Percentiles rank a stretch among this genome's conserved stretches.
phyloP scores from a whole-genome alignment of 1,139 yeast species.

The Kodamaea derodonti region DNA sequence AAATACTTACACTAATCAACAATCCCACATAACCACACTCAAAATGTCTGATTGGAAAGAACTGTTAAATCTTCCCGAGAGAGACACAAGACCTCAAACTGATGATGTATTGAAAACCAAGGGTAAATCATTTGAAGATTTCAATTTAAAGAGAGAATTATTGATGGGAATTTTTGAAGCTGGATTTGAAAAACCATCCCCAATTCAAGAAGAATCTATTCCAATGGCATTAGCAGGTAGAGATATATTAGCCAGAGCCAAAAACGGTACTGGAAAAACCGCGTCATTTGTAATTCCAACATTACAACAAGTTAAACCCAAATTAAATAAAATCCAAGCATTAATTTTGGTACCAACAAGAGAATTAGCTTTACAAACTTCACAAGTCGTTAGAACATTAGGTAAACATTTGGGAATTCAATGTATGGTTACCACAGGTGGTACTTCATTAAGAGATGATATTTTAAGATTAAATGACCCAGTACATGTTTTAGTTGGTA shows the following conservation, averaged over 20 bases:
- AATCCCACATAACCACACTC: not conserved
- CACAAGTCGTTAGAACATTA: constrained; percentile 95
- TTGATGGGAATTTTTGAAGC: constrained; percentile 99
- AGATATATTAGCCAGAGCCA: constrained; percentile 96
- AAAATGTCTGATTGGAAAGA: constrained; percentile 56
- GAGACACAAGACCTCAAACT: constrained; percentile 91
- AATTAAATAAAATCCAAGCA: constrained; percentile 80
- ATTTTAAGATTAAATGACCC: constrained; percentile 89
- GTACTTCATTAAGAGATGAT: constrained; percentile 92
- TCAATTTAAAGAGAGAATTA: constrained; percentile 84
- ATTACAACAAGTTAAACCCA: constrained; percentile 80
- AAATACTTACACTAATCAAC: too few species aligned
- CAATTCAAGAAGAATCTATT: constrained; percentile 95
- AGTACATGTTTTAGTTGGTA: constrained; percentile 87
- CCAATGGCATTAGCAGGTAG: constrained; percentile 95
- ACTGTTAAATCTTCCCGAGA: constrained; percentile 69
- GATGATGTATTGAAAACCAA: constrained; percentile 92
- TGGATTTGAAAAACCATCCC: constrained; percentile 97
- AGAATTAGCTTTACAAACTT: constrained; percentile 94
- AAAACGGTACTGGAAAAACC: constrained; percentile 97
- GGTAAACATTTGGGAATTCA: constrained; percentile 91
- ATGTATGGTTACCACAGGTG: constrained; percentile 99
- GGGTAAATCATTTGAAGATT: constrained; percentile 90
- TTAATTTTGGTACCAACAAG: constrained; percentile 89
- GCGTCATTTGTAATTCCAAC: constrained; percentile 94